phyloP scores from a whole-genome alignment of 2,329 filamentous ascomycete genomes.

The Camillea tinctor region DNA sequence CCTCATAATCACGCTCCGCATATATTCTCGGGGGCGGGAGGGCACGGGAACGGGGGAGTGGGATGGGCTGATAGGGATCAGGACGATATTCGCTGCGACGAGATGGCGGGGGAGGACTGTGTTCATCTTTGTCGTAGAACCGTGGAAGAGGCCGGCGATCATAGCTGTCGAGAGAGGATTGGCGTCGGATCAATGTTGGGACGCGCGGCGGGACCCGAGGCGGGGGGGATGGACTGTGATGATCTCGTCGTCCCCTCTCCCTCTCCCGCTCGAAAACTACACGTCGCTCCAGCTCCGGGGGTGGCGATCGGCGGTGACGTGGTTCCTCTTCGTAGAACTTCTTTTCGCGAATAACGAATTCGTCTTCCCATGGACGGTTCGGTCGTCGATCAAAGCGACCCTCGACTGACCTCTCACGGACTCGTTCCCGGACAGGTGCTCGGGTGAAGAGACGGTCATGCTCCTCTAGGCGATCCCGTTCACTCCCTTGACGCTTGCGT shows the following conservation, averaged over 20 bases:
- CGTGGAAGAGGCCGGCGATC: constrained; percentile 65
- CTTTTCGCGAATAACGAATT: constrained; percentile 46
- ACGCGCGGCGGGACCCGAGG: constrained; percentile 60
- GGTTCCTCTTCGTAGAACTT: constrained; percentile 56
- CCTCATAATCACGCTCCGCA: constrained; percentile 59
- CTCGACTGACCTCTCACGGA: constrained; percentile 47
- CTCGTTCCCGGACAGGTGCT: constrained; percentile 33
- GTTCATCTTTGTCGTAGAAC: constrained; percentile 53
- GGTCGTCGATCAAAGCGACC: constrained; percentile 47
- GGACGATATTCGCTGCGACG: constrained; percentile 57
- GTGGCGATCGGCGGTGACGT: constrained; percentile 35
- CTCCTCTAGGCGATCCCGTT: constrained; percentile 53
- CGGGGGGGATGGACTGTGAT: constrained; percentile 48
- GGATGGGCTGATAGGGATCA: constrained; percentile 59
- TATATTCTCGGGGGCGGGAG: constrained; percentile 60
- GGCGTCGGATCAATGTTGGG: constrained; percentile 65
- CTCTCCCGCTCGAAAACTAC: constrained; percentile 50
- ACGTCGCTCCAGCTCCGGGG: constrained; percentile 54
- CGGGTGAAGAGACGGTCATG: constrained; percentile 49
- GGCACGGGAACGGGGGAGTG: constrained; percentile 63
- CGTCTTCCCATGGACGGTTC: constrained; percentile 46
- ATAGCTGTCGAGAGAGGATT: constrained; percentile 88
- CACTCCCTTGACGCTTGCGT: constrained; percentile 49
- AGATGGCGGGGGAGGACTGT: constrained; percentile 42
- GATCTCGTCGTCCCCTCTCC: constrained; percentile 54